phyloP scores from a whole-genome alignment of 805 yeast genomes.

The Candida stauntonica region DNA sequence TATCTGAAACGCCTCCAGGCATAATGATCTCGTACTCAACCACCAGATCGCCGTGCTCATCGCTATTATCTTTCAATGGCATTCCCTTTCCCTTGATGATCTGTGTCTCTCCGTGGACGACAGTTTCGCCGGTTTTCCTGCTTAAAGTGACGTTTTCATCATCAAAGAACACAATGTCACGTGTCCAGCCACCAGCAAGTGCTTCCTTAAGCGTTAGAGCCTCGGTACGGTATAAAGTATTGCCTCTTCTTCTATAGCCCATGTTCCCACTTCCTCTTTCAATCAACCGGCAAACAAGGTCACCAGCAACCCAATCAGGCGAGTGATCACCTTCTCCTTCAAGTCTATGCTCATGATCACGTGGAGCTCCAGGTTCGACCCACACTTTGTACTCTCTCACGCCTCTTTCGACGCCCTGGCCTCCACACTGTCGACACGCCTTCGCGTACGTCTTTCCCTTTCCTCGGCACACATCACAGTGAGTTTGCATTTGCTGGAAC shows the following conservation, averaged over 20 bases:
- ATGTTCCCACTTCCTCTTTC: slow-evolving; percentile 56
- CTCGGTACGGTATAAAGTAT: slow-evolving; percentile 76
- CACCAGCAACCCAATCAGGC: slow-evolving; percentile 83
- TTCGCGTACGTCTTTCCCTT: slow-evolving; percentile 62
- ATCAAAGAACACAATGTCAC: slow-evolving; percentile 66
- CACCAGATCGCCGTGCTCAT: slow-evolving; percentile 50
- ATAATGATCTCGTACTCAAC: slow-evolving; percentile 44
- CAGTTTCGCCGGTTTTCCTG: slow-evolving; percentile 48
- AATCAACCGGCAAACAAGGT: slow-evolving; percentile 54
- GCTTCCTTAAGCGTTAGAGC: slow-evolving; percentile 71
- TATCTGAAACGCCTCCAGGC: slow-evolving; percentile 35
- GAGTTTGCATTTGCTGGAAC: slow-evolving; percentile 77
- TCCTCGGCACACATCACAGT: slow-evolving; percentile 80
- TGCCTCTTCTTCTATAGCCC: slow-evolving; percentile 83
- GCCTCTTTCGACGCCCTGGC: slow-evolving; percentile 57
- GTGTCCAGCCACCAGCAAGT: slow-evolving; percentile 71
- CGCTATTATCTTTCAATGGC: slow-evolving; percentile 56
- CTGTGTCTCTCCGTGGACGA: slow-evolving; percentile 70
- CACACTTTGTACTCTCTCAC: slow-evolving; percentile 54
- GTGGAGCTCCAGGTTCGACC: slow-evolving; percentile 65
- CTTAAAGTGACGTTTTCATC: slow-evolving; percentile 40
- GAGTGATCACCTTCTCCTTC: slow-evolving; percentile 78
- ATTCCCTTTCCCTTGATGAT: slow-evolving; percentile 72
- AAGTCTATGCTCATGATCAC: slow-evolving; percentile 53
- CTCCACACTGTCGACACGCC: slow-evolving; percentile 67